These are phyloP conservation scores for Pichia kluyveri DNA, from an alignment of 805 yeast genomes.

Conservation along the genomic window DNA sequence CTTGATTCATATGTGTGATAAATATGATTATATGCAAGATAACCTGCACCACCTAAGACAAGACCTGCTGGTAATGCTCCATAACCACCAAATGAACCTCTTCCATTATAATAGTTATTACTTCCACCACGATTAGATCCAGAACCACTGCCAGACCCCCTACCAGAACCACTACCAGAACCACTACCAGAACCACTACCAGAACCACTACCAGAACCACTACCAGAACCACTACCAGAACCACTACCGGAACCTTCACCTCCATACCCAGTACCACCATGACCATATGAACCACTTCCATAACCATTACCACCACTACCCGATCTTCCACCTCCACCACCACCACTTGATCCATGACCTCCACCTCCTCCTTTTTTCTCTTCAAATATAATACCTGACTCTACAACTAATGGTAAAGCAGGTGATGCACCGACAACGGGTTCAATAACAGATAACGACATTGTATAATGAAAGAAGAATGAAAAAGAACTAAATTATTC, in stretches of 20 bases:
- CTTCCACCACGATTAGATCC: neutral
- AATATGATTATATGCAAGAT: slow-evolving; percentile 4
- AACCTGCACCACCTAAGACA: slow-evolving; percentile 4
- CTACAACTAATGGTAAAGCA: neutral
- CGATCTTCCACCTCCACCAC: neutral
- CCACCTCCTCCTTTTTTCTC: slow-evolving; percentile 8
- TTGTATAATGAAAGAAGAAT: neutral
- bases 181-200: neutral
- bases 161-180: neutral
- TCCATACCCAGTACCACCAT: slow-evolving; percentile 11
- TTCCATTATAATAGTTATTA: slow-evolving; percentile 3
- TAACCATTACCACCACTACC: neutral
- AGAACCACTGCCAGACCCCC: neutral
- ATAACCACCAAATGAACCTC: slow-evolving; percentile 1
- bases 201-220: neutral
- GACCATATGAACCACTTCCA: neutral
- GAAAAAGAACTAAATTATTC: neutral
- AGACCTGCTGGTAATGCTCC: slow-evolving; percentile 6
- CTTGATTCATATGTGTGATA: slow-evolving; percentile 10
- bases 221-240: neutral
- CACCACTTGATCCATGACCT: slow-evolving; percentile 10
- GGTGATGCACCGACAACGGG: neutral
- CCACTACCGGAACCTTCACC: neutral
- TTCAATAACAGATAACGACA: neutral
- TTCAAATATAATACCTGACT: neutral